Conservation (phyloP, 345 rosid genomes). For the Gossypium arboreum region DNA sequence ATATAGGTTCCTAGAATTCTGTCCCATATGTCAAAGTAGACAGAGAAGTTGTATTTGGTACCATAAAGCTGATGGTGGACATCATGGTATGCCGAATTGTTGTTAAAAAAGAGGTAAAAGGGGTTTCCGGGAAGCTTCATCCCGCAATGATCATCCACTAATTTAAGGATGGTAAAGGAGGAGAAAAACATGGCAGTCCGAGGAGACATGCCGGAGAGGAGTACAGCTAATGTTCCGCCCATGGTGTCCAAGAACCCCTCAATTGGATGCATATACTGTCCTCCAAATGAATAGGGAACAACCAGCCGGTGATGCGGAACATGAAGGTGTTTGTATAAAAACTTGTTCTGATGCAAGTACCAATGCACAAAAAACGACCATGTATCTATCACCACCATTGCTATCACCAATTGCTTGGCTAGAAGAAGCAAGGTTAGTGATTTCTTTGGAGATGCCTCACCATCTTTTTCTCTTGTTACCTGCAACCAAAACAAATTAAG, state of each 20-base stretch:
- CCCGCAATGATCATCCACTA: slow-evolving; percentile 77
- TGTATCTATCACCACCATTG: not conserved
- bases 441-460: not conserved
- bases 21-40: slow-evolving; percentile 58
- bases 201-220: slow-evolving; percentile 71
- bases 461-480: not conserved
- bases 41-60: slow-evolving; percentile 64
- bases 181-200: slow-evolving; percentile 33
- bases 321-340: not conserved
- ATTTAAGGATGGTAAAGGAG: slow-evolving; percentile 52
- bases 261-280: slow-evolving; percentile 56
- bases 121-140: slow-evolving; percentile 76
- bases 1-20: slow-evolving; percentile 68
- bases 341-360: slow-evolving; percentile 11
- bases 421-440: not conserved
- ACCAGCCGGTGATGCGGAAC: slow-evolving; percentile 4
- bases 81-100: slow-evolving; percentile 79
- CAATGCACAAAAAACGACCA: not conserved
- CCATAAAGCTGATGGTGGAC: slow-evolving; percentile 79
- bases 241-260: slow-evolving; percentile 10
- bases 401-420: not conserved
- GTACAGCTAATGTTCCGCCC: not conserved
- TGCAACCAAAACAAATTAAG: not conserved
- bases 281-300: slow-evolving; percentile 40
- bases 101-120: slow-evolving; percentile 62